These are phyloP conservation scores for Camelina hispida DNA, from an alignment of 345 rosid genomes.

Conservation along the genomic window DNA sequence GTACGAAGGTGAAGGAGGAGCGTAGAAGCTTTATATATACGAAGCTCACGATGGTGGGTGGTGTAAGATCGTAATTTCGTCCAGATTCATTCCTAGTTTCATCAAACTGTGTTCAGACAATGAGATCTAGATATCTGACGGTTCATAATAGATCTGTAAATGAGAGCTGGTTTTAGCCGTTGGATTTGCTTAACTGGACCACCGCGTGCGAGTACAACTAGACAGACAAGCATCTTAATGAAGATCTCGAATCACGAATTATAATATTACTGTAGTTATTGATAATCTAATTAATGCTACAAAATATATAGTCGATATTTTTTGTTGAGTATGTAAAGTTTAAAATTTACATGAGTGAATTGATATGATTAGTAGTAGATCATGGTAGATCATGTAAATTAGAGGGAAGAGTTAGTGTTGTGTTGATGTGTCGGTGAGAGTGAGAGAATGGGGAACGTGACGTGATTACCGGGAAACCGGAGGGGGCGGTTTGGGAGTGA, in stretches of 20 bases:
- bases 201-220: conserved; percentile 44
- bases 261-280: background rate
- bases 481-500: background rate
- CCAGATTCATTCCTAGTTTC: conserved; percentile 42
- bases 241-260: conserved; percentile 20
- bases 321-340: background rate
- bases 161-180: background rate
- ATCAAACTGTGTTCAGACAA: conserved; percentile 7
- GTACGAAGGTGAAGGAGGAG: conserved; percentile 34
- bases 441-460: conserved; percentile 26
- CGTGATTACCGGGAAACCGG: conserved; percentile 37
- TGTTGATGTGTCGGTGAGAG: conserved; percentile 45
- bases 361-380: background rate
- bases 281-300: background rate
- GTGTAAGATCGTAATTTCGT: conserved; percentile 42
- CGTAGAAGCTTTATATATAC: conserved; percentile 31
- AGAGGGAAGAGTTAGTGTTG: conserved; percentile 23
- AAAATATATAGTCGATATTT: background rate
- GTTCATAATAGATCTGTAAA: conserved; percentile 31
- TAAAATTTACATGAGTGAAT: background rate
- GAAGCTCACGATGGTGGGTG: background rate
- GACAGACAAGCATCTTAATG: conserved; percentile 41
- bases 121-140: conserved; percentile 41
- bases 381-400: background rate
- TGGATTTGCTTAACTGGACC: conserved; percentile 43